These are phyloP conservation scores for Camellia sinensis DNA, from an alignment of 148 eudicot genomes.

Conservation along the genomic window DNA sequence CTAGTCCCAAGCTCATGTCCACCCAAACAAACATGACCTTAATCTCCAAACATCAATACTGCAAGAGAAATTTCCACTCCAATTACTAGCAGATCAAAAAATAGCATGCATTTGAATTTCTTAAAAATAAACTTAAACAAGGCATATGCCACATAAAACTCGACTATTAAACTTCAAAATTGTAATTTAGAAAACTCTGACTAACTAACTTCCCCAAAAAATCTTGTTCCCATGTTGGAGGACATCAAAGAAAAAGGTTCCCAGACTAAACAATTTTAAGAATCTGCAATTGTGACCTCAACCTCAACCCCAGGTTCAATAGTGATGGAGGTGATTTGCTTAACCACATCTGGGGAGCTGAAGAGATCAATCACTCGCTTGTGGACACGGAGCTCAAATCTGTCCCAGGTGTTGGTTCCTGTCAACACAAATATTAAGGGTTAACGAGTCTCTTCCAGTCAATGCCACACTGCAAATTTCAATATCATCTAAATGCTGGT, in stretches of 20 bases:
- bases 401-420: slow-evolving; percentile 84
- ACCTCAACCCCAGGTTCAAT: slow-evolving; percentile 84
- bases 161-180: neutral
- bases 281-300: slow-evolving; percentile 83
- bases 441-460: neutral
- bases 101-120: neutral
- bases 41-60: no score
- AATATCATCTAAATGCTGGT: neutral
- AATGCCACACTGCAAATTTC: neutral
- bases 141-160: neutral
- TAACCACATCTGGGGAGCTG: slow-evolving; percentile 83
- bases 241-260: neutral
- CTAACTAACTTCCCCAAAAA: neutral
- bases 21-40: no score
- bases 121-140: neutral
- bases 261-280: slow-evolving; percentile 25
- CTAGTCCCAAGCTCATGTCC: no score
- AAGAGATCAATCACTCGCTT: slow-evolving; percentile 86
- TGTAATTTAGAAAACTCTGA: neutral
- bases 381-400: slow-evolving; percentile 85
- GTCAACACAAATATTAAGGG: neutral
- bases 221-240: neutral
- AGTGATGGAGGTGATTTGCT: slow-evolving; percentile 89
- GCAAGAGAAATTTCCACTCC: neutral
- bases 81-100: neutral